Base-by-base conservation (phyloP, 331 rosid species). In the Erythrophleum ivorense region DNA sequence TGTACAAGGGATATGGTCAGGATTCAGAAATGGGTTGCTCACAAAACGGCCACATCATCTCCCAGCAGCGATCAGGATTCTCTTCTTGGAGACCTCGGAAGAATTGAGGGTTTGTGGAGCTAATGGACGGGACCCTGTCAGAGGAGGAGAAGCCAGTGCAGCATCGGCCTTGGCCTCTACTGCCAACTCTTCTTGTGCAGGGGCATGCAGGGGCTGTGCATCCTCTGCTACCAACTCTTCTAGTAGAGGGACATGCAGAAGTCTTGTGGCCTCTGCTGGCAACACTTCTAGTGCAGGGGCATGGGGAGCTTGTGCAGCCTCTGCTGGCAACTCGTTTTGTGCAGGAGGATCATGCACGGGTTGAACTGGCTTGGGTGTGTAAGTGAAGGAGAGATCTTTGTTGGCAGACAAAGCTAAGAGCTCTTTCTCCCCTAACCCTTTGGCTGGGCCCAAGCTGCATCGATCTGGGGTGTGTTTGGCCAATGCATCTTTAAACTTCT, bases 341-440 rank as follows among this genome's bases (percentile, higher is more conserved):
- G 63, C 57, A 2, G 85, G 73, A 4, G 18, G 8, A 52, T 68
- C 78, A 33, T 74, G 71, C 8, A 48, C 83, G 62, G 85, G 89
- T 62, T 88, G 86, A 82, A 52, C 68, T 31, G 88, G 91, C 40
- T 82, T 85, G 24, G 94, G 98, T 0, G 89, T 71, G 87, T 91
- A 95, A 71, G 81, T 86, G 83, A 95, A 95, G 49, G 85, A 50
- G 46, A 95, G 88, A 78, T 93, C 97, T 73, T 4, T 91, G 83
- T 91, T 93, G 63, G 93, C 89, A 60, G 99, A 81, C 1, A 95
- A 87, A 31, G 99, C 97, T 2, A 86, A 18, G 29, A 95, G 98
- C 76, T 93, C 99, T 78, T 91, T 92, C 92, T 95, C 98, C 83
- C 91, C 99, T 86, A 95, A 84, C 76, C 99, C 99, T 82, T 86